Base-by-base conservation (phyloP, 2,329 filamentous ascomycete genomes). In the Hymenoscyphus scutula region DNA sequence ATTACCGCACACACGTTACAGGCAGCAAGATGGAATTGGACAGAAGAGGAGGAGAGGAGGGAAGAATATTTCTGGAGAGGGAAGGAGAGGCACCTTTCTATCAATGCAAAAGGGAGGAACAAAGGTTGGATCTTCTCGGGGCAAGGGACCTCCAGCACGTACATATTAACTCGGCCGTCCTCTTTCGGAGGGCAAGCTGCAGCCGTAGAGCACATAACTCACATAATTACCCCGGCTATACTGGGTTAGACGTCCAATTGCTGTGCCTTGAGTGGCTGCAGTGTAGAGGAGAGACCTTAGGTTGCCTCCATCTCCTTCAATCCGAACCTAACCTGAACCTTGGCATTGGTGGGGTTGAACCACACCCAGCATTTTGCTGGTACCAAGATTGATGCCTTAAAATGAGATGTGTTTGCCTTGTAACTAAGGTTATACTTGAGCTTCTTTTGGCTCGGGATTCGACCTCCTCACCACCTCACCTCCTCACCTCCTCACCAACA, bases 301-400 rank as follows among this genome's bases (percentile, higher is more conserved):
- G n/a, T 34, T 23, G 41, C 11, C 10, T 2, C 23, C 23, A 17
- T 5, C 19, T 51, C 45, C 45, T 25, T 51, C 45, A 23, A 51
- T 13, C 45, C 45, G 45, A 51, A 25, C 34, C 34, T 37, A 37
- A 37, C 45, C 45, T 51, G 15, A 37, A 37, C 45, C 45, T 51
- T 51, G 45, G 45, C 41, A 23, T 48, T 48, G n/a, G 41, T 48
- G 41, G 41, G 41, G 41, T 48, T 48, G 41, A 48, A 48, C 41
- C n/a, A 23, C 41, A 48, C 19, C 32, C 32, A 37, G 32, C 30
- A 34, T 34, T 34, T 6, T 34, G 30, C 32, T 34, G 10, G 32
- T 37, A 37, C 17, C 11, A n/a, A n/a, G 34, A 37, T 6, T 29
- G 27, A 29, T 5, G 34, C 34, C 34, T 37, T 15, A 37, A 37